Conservation (phyloP, 345 rosid genomes). For the Melaleuca quinquenervia region DNA sequence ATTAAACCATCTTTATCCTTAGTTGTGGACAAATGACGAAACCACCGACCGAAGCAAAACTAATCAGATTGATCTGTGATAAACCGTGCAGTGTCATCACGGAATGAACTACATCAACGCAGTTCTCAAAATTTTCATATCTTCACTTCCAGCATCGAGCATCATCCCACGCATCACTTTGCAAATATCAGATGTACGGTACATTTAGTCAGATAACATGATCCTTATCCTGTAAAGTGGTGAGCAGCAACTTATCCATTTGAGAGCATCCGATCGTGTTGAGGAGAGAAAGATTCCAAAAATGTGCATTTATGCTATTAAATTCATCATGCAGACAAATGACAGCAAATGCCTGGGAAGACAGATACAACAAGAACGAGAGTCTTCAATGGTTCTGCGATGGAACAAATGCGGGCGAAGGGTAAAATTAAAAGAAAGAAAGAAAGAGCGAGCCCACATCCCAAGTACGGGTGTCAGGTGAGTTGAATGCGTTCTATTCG, state of each 20-base stretch:
- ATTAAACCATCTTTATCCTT: neutral
- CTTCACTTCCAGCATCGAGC: neutral
- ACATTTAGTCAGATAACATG: neutral
- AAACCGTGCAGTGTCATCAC: neutral
- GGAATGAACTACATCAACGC: neutral
- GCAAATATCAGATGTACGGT: neutral
- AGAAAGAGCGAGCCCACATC: neutral
- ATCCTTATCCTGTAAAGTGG: conserved; percentile 5
- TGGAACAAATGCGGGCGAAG: conserved; percentile 1
- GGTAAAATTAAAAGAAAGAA: neutral
- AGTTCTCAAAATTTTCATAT: neutral
- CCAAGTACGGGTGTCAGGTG: neutral
- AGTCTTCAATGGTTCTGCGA: conserved; percentile 6
- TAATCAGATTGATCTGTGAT: neutral
- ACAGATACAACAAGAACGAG: conserved; percentile 4
- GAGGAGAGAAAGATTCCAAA: conserved; percentile 15
- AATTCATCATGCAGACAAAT: conserved; percentile 20
- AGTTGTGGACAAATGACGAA: neutral
- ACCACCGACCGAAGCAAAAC: neutral
- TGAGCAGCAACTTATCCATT: conserved; percentile 12
- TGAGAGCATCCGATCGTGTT: neutral
- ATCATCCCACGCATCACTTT: neutral
- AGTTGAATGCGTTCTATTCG: neutral
- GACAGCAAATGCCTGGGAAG: conserved; percentile 11
- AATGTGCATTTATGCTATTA: conserved; percentile 3